These are phyloP conservation scores for Termitomyces sp. DNA, from an alignment of 768 basidiomycete species.

Conservation along the genomic window DNA sequence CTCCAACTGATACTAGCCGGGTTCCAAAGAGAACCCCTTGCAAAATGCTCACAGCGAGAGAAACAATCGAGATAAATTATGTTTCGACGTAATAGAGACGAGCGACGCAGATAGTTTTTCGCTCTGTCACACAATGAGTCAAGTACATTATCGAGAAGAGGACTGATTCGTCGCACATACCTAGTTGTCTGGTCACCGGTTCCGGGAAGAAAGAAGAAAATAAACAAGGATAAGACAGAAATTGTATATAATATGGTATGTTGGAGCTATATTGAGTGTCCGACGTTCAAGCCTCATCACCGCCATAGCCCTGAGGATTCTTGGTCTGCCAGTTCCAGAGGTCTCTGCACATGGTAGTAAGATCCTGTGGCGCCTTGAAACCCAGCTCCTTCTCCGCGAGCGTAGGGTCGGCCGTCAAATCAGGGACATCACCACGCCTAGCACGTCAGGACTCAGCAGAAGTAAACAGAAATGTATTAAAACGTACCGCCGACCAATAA, in stretches of 20 bases:
- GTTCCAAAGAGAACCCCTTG: no score
- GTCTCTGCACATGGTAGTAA: conserved; percentile 94
- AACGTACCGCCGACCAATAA: conserved; percentile 84
- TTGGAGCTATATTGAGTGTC: not conserved
- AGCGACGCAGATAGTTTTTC: not conserved
- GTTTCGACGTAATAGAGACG: not conserved
- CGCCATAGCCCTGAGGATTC: conserved; percentile 71
- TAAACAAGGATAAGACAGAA: not conserved
- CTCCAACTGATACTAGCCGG: no score
- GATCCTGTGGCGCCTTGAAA: conserved; percentile 74
- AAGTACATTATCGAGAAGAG: not conserved
- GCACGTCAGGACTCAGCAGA: not conserved
- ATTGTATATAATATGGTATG: not conserved
- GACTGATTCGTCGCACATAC: not conserved
- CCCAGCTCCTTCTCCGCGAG: conserved; percentile 92
- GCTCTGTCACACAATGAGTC: not conserved
- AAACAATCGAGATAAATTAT: not conserved
- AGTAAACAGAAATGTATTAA: not conserved
- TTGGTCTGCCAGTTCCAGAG: conserved; percentile 99
- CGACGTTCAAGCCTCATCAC: not conserved
- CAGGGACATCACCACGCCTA: conserved; percentile 92
- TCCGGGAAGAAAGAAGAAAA: not conserved
- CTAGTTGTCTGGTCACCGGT: not conserved
- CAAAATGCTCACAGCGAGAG: not conserved
- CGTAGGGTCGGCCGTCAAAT: conserved; percentile 89